Conservation (phyloP, 441 rosid genomes). For the Syzygium syzygioides region DNA sequence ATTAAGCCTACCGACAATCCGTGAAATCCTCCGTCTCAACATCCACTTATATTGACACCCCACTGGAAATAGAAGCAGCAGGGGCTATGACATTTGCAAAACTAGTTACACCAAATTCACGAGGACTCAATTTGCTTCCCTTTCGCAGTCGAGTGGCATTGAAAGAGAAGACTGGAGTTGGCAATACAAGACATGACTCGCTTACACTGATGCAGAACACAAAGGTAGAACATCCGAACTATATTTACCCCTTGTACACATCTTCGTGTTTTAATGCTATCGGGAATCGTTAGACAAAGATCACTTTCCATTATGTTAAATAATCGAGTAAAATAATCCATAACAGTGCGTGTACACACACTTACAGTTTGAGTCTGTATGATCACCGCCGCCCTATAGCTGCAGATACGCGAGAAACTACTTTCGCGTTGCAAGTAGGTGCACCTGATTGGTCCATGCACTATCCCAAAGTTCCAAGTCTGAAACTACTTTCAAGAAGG, state of each 20-base stretch:
- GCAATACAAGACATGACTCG: too few relatives aligned
- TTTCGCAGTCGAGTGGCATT: not conserved
- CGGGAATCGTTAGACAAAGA: not conserved
- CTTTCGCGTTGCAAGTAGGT: too few relatives aligned
- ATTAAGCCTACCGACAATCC: not conserved
- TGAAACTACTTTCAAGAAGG: too few relatives aligned
- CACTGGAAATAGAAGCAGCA: not conserved
- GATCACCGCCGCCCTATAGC: slow-evolving; percentile 66
- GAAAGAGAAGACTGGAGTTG: too few relatives aligned
- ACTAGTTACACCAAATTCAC: not conserved
- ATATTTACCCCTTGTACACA: too few relatives aligned
- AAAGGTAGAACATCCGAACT: not conserved
- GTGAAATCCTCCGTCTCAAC: not conserved
- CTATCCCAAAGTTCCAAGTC: too few relatives aligned
- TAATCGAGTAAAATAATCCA: too few relatives aligned
- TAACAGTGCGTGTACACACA: not conserved
- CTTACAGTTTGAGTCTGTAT: slow-evolving; percentile 71
- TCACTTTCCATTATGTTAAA: not conserved
- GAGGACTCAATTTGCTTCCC: not conserved
- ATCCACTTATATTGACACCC: not conserved
- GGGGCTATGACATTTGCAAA: not conserved
- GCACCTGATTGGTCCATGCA: too few relatives aligned
- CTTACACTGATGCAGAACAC: not conserved
- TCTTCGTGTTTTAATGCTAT: not conserved
- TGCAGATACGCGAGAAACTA: not conserved